These are phyloP conservation scores for Periglandula ipomoeae DNA, from an alignment of 2,329 filamentous ascomycete genomes.

Conservation along the genomic window DNA sequence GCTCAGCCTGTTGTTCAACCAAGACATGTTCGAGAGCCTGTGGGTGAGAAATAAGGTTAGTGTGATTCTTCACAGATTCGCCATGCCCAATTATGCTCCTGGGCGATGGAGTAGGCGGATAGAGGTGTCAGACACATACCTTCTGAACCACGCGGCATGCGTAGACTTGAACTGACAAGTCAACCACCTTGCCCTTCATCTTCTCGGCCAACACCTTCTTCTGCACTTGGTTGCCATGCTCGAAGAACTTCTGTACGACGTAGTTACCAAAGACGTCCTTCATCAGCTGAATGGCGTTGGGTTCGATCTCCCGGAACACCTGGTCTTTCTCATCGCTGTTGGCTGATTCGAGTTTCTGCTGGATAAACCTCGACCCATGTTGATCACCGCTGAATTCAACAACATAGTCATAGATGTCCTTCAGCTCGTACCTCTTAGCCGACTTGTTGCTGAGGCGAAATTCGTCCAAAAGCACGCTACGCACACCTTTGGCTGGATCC, in stretches of 20 bases:
- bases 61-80: too few relatives aligned
- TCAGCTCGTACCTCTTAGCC: constrained; percentile 68
- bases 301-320: constrained; percentile 78
- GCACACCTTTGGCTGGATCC: constrained; percentile 50
- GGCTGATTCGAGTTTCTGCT: constrained; percentile 81
- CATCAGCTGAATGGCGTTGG: constrained; percentile 82
- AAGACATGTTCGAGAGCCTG: constrained; percentile 84
- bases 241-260: constrained; percentile 95
- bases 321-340: constrained; percentile 94
- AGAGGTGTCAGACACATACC: constrained; percentile 34
- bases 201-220: constrained; percentile 78
- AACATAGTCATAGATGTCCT: constrained; percentile 79
- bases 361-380: constrained; percentile 90
- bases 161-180: constrained; percentile 80
- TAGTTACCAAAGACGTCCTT: constrained; percentile 97
- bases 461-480: constrained; percentile 68
- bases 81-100: too few relatives aligned
- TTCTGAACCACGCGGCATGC: constrained; percentile 95
- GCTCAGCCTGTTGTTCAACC: constrained; percentile 77
- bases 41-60: background rate
- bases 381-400: constrained; percentile 96
- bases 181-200: constrained; percentile 78
- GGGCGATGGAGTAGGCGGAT: too few relatives aligned
- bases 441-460: constrained; percentile 68
- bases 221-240: constrained; percentile 88